Conservation (phyloP, 2,329 filamentous ascomycete species). For the Aspergillus brasiliensis region DNA sequence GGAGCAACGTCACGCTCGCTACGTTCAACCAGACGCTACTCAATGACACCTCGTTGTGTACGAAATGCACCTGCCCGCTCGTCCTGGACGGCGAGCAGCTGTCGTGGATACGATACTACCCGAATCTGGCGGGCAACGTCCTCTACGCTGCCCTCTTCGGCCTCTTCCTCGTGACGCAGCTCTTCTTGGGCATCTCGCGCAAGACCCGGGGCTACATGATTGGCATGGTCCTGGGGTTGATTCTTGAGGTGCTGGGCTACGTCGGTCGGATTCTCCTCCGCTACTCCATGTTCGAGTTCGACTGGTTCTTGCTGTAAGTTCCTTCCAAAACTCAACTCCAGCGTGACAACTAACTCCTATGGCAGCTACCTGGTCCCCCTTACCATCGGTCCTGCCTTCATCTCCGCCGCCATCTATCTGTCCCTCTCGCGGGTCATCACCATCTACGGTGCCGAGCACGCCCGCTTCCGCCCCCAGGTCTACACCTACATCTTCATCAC, state of each 20-base stretch:
- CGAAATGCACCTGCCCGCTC: background rate
- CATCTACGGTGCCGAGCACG: background rate
- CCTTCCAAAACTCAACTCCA: background rate
- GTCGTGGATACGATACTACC: conserved; percentile 46
- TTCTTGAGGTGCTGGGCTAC: conserved; percentile 64
- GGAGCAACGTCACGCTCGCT: background rate
- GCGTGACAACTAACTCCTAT: background rate
- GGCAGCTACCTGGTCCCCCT: background rate
- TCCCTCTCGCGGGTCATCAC: background rate
- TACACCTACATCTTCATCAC: background rate
- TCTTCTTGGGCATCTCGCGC: conserved; percentile 47
- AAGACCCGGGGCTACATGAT: conserved; percentile 54
- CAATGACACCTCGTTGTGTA: background rate
- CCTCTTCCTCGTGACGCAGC: conserved; percentile 46
- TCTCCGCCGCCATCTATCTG: background rate
- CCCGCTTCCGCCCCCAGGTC: background rate
- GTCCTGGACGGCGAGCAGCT: background rate
- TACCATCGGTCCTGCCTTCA: background rate
- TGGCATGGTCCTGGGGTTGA: conserved; percentile 56
- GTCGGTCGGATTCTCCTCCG: conserved; percentile 58
- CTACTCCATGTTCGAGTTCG: conserved; percentile 48
- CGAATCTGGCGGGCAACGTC: conserved; percentile 57
- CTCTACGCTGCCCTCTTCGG: conserved; percentile 55
- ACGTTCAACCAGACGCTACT: background rate
- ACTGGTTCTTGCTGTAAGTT: conserved; percentile 41